Evolutionary conservation across 768 basidiomycete species (phyloP), one percentile per base, ranked within the genome.

Genomic region (Lactifluus volemus): DNA sequence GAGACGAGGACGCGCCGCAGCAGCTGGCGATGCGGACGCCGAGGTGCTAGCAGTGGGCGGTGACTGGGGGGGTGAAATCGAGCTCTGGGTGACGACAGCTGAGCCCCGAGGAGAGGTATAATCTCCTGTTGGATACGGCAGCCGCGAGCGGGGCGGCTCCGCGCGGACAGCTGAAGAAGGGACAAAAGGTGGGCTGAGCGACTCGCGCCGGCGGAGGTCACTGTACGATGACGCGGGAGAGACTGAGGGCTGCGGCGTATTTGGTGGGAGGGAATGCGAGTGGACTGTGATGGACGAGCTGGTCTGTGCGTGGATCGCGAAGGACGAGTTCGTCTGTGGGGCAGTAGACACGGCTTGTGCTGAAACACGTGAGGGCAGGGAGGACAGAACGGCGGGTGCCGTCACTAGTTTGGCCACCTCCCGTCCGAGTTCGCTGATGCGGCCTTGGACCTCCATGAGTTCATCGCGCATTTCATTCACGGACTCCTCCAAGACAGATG

Each of bases 61-160:
- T 8, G 84, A 81, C 49, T 70, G 78, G n/a, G 84, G 71, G 3
- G 84, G 81, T 3, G 82, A 78, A 12, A 82, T 76, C 1, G 81
- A 76, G 3, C 78, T 56, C 70, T 77, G 55, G 68, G 55, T 49
- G 61, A 67, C 67, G 45, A 61, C 58, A 11, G 70, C 68, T 1
- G 78, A 70, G 39, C 84, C 80, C 0, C 83, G 74, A 0, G 86
- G 86, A 10, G 84, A 83, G 5, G 88, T 77, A 61, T 93, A 92
- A 66, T 93, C 91, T 4, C 90, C 91, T 3, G 85, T 84, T 17
- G 90, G 90, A 64, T 92, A 92, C 25, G 90, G 89, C 15, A 91
- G 75, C 39, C 88, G 81, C 38, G 82, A 84, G 6, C 77, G 71
- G 1, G 76, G 76, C 49, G 65, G 53, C 52, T 72, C 17, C 2